phyloP scores from a whole-genome alignment of 2,329 filamentous ascomycete genomes.

The Penicillium sp. region DNA sequence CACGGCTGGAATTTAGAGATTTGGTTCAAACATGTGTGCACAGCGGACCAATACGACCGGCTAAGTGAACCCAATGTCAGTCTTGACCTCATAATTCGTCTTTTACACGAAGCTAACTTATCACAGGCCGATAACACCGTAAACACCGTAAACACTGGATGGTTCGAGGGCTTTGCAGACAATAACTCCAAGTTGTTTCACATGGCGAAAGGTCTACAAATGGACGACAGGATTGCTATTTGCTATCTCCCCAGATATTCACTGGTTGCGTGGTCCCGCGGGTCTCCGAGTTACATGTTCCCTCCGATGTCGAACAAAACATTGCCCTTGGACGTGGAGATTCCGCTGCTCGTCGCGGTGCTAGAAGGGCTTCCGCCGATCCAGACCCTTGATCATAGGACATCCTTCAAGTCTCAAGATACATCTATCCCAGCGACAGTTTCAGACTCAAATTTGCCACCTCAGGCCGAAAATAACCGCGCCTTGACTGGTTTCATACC shows the following conservation, averaged over 20 bases:
- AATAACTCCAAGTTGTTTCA: constrained; percentile 28
- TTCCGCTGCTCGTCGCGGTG: constrained; percentile 25
- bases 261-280: constrained; percentile 33
- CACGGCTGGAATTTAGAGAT: not conserved
- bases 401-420: not conserved
- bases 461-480: not conserved
- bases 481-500: not conserved
- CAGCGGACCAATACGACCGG: not conserved
- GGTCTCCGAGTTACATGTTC: constrained; percentile 28
- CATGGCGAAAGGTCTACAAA: constrained; percentile 30
- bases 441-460: not conserved
- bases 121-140: not conserved
- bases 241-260: constrained; percentile 25
- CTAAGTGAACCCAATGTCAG: constrained; percentile 1
- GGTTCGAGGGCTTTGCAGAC: constrained; percentile 38
- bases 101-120: not conserved
- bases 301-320: not conserved
- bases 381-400: not conserved
- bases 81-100: not conserved
- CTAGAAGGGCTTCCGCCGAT: constrained; percentile 11
- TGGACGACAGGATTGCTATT: constrained; percentile 32
- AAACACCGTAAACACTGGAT: constrained; percentile 33
- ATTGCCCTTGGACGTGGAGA: constrained; percentile 1
- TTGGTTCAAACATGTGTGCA: constrained; percentile 7
- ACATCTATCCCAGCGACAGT: not conserved